These are phyloP conservation scores for Solanum appendiculatum DNA, from an alignment of 257 asterid species.

Conservation along the genomic window DNA sequence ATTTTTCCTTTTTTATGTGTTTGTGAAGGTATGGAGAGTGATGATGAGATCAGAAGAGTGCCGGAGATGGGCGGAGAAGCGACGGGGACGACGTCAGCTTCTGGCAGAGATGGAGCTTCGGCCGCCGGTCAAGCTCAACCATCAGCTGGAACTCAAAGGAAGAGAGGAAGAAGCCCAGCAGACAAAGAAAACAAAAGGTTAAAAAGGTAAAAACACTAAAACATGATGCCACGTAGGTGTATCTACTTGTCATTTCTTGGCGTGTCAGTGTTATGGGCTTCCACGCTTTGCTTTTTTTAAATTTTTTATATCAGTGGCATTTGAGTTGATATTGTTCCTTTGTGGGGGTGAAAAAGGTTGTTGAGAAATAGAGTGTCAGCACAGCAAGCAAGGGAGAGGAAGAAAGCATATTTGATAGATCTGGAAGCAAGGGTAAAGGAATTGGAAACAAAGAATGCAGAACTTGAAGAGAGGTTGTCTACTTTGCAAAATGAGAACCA, in stretches of 20 bases:
- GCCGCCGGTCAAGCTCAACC: constrained; percentile 47
- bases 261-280: background rate
- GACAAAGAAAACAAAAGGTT: constrained; percentile 95
- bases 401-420: constrained; percentile 87
- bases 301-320: background rate
- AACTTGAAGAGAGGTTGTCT: constrained; percentile 90
- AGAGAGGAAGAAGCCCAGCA: constrained; percentile 89
- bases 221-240: constrained; percentile 12
- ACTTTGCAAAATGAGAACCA: constrained; percentile 95
- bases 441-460: constrained; percentile 84
- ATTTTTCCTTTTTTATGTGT: background rate
- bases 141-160: constrained; percentile 47
- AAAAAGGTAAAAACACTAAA: constrained; percentile 40
- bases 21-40: constrained; percentile 86
- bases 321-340: background rate
- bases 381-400: constrained; percentile 99
- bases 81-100: constrained; percentile 31
- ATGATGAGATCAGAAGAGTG: constrained; percentile 95
- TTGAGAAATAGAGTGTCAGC: constrained; percentile 98
- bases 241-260: background rate
- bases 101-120: constrained; percentile 48
- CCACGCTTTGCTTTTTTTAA: background rate
- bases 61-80: constrained; percentile 90
- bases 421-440: constrained; percentile 86
- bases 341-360: constrained; percentile 39